Conservation (phyloP, 139 green algal genomes). For the Volvox africanus region DNA sequence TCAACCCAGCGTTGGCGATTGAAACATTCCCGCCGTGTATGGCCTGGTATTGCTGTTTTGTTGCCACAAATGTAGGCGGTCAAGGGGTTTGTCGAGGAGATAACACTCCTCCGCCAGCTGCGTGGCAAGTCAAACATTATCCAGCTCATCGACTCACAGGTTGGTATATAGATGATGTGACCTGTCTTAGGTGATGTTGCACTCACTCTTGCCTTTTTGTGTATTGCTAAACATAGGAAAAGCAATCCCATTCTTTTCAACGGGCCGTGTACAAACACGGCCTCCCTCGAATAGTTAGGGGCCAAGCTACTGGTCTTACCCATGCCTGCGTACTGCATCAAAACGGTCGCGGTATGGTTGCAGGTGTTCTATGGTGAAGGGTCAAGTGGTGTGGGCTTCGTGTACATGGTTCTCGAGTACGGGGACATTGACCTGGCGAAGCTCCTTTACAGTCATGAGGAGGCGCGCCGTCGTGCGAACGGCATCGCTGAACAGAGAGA, state of each 20-base stretch:
- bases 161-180: neutral
- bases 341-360: neutral
- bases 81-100: constrained; percentile 96
- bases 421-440: constrained; percentile 96
- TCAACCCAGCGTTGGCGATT: too few relatives aligned
- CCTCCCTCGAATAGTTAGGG: too few relatives aligned
- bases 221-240: too few relatives aligned
- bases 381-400: constrained; percentile 63
- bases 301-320: too few relatives aligned
- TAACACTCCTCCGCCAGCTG: constrained; percentile 89
- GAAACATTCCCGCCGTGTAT: too few relatives aligned
- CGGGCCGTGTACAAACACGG: too few relatives aligned
- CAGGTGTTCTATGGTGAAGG: constrained; percentile 76
- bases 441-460: constrained; percentile 83
- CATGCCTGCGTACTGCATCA: neutral
- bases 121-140: constrained; percentile 93
- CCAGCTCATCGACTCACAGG: constrained; percentile 91
- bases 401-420: constrained; percentile 98
- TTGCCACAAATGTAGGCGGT: constrained; percentile 72
- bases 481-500: constrained; percentile 38
- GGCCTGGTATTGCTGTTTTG: too few relatives aligned
- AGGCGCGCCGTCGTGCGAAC: constrained; percentile 50
- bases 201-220: too few relatives aligned
- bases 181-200: too few relatives aligned
- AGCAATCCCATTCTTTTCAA: too few relatives aligned